Conservation (phyloP, 352 stramenopile species). For the Thalassiosira hispida region DNA sequence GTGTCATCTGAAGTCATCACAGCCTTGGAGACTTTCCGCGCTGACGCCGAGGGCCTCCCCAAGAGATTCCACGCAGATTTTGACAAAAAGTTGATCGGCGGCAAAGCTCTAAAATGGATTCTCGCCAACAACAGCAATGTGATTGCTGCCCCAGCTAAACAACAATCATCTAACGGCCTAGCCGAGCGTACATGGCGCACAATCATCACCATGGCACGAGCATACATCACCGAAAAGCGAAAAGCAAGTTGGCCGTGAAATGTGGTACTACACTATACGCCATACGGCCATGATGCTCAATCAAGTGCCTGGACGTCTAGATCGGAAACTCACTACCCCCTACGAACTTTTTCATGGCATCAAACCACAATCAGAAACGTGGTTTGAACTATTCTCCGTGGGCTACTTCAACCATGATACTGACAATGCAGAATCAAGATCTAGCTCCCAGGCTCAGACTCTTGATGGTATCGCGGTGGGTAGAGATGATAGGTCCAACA, state of each 20-base stretch:
- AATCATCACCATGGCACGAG: constrained; percentile 16
- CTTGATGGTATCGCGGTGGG: constrained; percentile 10
- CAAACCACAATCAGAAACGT: constrained; percentile 7
- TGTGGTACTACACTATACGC: background rate
- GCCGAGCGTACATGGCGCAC: constrained; percentile 20
- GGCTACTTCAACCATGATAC: constrained; percentile 10
- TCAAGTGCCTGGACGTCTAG: background rate
- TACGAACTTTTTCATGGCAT: background rate
- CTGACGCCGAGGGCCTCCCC: constrained; percentile 2
- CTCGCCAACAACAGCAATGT: constrained; percentile 5
- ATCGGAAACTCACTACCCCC: background rate
- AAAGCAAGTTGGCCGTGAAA: background rate
- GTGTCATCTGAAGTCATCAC: constrained; percentile 1
- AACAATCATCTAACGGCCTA: constrained; percentile 14
- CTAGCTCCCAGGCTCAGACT: background rate
- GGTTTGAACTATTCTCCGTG: constrained; percentile 12
- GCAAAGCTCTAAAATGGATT: constrained; percentile 9
- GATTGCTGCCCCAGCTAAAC: background rate
- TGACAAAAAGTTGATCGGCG: constrained; percentile 14
- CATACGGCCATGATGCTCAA: constrained; percentile 7
- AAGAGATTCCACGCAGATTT: constrained; percentile 10
- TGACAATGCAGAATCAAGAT: background rate
- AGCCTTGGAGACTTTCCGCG: constrained; percentile 1
- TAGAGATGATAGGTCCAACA: constrained; percentile 11
- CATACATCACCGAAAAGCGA: constrained; percentile 16